Evolutionary conservation across 306 rosid species (phyloP).

Genomic region (Rubus parviflorus): DNA sequence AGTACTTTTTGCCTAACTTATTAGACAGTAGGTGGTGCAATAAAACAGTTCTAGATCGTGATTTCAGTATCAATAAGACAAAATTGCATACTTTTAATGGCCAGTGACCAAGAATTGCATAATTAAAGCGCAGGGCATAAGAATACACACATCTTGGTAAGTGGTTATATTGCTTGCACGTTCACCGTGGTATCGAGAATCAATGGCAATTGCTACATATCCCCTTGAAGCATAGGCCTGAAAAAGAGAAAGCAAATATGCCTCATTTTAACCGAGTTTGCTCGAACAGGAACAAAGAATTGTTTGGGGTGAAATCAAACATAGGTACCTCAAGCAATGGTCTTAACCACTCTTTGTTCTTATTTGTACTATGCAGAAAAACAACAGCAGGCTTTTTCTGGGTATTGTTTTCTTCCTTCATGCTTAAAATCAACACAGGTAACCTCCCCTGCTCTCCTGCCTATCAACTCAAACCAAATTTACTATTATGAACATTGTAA

Average conservation of each 20-base stretch:
- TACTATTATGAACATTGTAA: neutral
- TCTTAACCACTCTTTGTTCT: constrained; percentile 66
- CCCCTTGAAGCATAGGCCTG: constrained; percentile 95
- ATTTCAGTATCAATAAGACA: neutral
- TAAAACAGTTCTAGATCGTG: neutral
- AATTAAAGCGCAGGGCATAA: constrained; percentile 12
- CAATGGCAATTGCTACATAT: constrained; percentile 68
- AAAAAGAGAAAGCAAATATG: constrained; percentile 12
- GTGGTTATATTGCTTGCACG: constrained; percentile 65
- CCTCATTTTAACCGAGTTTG: constrained; percentile 5
- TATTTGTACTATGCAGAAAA: constrained; percentile 67
- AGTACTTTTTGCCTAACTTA: no score
- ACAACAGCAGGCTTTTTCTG: constrained; percentile 71
- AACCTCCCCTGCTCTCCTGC: constrained; percentile 90
- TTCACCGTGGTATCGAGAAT: constrained; percentile 97
- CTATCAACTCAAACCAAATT: constrained; percentile 28
- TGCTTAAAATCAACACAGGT: constrained; percentile 72
- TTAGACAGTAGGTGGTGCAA: neutral
- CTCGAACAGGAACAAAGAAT: neutral
- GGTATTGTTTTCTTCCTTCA: constrained; percentile 57
- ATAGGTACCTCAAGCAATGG: constrained; percentile 74
- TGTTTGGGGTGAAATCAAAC: neutral
- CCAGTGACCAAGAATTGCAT: neutral
- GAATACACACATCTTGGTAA: constrained; percentile 55
- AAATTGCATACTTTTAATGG: neutral